These are phyloP conservation scores for Furcasterigmium furcatum DNA, from an alignment of 2,329 filamentous ascomycete species.

Conservation along the genomic window DNA sequence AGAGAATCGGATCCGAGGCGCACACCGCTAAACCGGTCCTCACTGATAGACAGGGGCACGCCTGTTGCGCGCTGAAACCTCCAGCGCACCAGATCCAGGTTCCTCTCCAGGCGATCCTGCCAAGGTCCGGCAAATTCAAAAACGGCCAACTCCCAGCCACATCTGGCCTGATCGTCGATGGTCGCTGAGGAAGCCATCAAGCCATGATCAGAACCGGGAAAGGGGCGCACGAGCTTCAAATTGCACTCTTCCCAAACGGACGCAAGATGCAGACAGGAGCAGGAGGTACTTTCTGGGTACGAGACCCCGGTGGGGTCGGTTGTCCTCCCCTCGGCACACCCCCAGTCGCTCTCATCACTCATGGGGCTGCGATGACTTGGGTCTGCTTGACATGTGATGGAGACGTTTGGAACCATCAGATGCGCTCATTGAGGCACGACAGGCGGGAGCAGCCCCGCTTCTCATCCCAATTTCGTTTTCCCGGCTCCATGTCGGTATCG, in stretches of 20 bases:
- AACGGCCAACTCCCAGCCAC: neutral
- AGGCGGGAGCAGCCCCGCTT: neutral
- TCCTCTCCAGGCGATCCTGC: conserved; percentile 1
- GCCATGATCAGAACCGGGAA: neutral
- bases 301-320: conserved; percentile 1
- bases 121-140: neutral
- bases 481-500: neutral
- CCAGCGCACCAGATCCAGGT: conserved; percentile 12
- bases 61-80: conserved; percentile 11
- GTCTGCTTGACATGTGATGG: conserved; percentile 3
- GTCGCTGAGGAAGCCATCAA: neutral
- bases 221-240: too few species aligned
- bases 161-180: neutral
- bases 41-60: conserved; percentile 7
- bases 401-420: neutral
- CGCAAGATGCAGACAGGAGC: too few species aligned
- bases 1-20: conserved; percentile 11
- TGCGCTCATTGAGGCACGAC: neutral
- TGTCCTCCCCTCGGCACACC: conserved; percentile 4
- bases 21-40: neutral
- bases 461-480: neutral
- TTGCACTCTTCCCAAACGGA: too few species aligned
- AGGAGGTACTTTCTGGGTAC: too few species aligned
- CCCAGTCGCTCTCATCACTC: neutral
- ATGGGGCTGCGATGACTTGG: neutral